Evolutionary conservation across 192 early-diverging fungal species (phyloP).

Genomic region (Umbelopsis ramanniana): DNA sequence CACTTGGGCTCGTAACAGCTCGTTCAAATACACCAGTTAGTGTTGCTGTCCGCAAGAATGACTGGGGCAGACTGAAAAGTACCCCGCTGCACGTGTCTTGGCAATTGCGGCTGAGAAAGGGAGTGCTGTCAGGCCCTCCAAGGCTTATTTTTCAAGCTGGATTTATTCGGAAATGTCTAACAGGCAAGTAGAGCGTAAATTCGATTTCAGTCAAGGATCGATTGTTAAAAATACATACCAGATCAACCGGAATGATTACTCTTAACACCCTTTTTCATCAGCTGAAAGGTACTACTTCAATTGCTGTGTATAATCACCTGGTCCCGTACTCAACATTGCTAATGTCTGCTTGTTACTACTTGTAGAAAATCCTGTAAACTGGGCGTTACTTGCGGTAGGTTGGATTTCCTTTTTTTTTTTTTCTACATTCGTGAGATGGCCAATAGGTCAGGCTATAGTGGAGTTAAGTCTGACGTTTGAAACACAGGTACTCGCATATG

Average conservation of each 20-base stretch:
- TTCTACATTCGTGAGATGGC: too few relatives aligned
- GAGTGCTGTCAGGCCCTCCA: background rate
- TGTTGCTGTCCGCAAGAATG: too few relatives aligned
- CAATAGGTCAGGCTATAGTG: background rate
- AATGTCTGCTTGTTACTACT: background rate
- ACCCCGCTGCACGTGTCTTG: background rate
- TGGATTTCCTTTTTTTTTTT: background rate
- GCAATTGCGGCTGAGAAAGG: background rate
- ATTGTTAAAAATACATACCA: background rate
- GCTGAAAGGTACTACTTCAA: constrained; percentile 20
- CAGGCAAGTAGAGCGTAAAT: background rate
- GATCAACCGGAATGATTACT: constrained; percentile 15
- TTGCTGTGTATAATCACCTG: background rate
- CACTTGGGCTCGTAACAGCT: too few relatives aligned
- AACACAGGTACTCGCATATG: constrained; percentile 49
- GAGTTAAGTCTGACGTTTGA: background rate
- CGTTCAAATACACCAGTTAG: too few relatives aligned
- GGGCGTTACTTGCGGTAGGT: constrained; percentile 60
- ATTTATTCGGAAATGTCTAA: constrained; percentile 13
- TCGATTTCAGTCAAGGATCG: background rate
- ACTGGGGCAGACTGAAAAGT: too few relatives aligned
- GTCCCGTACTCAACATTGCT: background rate
- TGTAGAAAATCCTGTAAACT: constrained; percentile 69
- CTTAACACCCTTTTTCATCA: constrained; percentile 25
- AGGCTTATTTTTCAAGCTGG: background rate